These are phyloP conservation scores for Ophiocordyceps sinensis DNA, from an alignment of 2,329 filamentous ascomycete species.

Conservation along the genomic window DNA sequence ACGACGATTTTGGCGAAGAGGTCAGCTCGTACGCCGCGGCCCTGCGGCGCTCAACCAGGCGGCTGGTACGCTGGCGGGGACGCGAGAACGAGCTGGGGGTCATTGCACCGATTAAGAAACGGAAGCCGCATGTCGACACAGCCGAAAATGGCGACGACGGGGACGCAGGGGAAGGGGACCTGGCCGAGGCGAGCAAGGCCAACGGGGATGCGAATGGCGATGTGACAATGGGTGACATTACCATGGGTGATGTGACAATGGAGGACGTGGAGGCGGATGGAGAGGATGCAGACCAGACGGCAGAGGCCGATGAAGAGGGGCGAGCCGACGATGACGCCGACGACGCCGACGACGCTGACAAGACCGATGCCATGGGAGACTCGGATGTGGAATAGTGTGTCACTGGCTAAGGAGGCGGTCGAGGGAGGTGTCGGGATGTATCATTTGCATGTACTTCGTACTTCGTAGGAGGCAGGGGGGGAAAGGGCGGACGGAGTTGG, in stretches of 20 bases:
- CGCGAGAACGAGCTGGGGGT: constrained; percentile 30
- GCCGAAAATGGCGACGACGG: constrained; percentile 14
- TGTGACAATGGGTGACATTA: not conserved
- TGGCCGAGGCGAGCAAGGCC: not conserved
- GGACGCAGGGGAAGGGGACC: constrained; percentile 8
- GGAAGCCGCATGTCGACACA: constrained; percentile 9
- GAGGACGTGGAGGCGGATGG: constrained; percentile 23
- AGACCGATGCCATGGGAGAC: constrained; percentile 22
- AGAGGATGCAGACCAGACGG: constrained; percentile 27
- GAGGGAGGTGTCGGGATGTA: not conserved
- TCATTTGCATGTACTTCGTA: not conserved
- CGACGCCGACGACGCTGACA: constrained; percentile 28
- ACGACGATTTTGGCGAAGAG: constrained; percentile 67
- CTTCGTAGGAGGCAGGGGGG: not conserved
- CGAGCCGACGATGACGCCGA: constrained; percentile 33
- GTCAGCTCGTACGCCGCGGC: constrained; percentile 50
- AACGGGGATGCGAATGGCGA: not conserved
- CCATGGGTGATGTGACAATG: constrained; percentile 2
- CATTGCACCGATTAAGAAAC: constrained; percentile 29
- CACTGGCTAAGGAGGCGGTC: too few relatives aligned
- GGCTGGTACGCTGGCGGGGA: constrained; percentile 55
- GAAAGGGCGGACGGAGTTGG: too few relatives aligned
- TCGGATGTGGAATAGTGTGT: constrained; percentile 17
- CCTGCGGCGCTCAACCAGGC: constrained; percentile 45
- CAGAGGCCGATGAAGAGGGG: constrained; percentile 23